These are phyloP conservation scores for Epichloe bromicola DNA, from an alignment of 2,329 filamentous ascomycete species.

Conservation along the genomic window DNA sequence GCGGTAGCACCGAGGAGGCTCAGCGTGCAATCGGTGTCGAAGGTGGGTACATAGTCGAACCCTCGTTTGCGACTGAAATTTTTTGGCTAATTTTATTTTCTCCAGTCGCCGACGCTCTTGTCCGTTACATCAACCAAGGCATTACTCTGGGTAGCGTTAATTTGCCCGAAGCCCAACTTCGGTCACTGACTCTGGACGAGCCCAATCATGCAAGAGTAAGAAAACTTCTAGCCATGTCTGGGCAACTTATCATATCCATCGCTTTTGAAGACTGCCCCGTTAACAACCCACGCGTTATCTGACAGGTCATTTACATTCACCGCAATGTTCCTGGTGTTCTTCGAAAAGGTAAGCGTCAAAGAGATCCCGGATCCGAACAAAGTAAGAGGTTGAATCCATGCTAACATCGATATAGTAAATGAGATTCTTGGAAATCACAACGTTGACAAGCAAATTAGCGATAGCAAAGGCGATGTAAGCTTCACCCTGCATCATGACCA, in stretches of 20 bases:
- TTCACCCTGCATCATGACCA: neutral
- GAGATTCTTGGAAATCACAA: conserved; percentile 91
- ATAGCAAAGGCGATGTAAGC: conserved; percentile 76
- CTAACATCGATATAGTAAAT: conserved; percentile 51
- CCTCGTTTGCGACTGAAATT: neutral
- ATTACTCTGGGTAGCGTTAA: conserved; percentile 87
- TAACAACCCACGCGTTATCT: conserved; percentile 6
- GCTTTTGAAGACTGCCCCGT: neutral
- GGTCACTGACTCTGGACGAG: conserved; percentile 82
- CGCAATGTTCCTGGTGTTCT: conserved; percentile 93
- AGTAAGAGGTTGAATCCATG: neutral
- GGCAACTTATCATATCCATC: neutral
- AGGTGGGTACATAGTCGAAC: conserved; percentile 26
- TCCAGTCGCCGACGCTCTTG: conserved; percentile 66
- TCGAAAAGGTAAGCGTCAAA: conserved; percentile 47
- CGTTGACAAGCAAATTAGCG: conserved; percentile 97
- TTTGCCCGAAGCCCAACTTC: conserved; percentile 84
- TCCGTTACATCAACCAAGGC: conserved; percentile 92
- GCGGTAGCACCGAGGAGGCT: conserved; percentile 93
- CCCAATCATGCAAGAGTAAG: conserved; percentile 69
- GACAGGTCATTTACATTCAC: conserved; percentile 82
- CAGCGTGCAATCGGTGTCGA: conserved; percentile 93
- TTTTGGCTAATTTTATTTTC: neutral
- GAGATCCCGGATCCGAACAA: neutral
- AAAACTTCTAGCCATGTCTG: neutral